A percentile compares a stretch with the other conserved stretches of the same genome.
Evolutionary conservation across 192 early-diverging fungal genomes (phyloP).

Genomic region (Backusella tarrabulga): DNA sequence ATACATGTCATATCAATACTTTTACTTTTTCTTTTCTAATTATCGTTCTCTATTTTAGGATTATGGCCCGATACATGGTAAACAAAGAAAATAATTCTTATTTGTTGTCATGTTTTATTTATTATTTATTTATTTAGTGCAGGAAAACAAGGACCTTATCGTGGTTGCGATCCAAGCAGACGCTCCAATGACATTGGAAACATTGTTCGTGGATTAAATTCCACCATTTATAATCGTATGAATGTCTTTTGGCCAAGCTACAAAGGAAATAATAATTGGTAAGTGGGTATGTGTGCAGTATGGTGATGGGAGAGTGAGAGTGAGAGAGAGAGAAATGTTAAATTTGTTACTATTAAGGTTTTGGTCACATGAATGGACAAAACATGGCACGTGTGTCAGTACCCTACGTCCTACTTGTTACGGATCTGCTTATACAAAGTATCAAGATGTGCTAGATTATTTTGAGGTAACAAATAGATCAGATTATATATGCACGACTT

Average conservation of each 20-base stretch:
- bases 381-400: slow-evolving; percentile 49
- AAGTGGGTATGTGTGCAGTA: not conserved
- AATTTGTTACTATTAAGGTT: slow-evolving; percentile 19
- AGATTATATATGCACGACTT: slow-evolving; percentile 19
- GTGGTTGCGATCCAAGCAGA: slow-evolving; percentile 67
- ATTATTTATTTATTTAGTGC: slow-evolving; percentile 20
- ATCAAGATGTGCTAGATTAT: slow-evolving; percentile 41
- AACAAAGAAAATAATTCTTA: not conserved
- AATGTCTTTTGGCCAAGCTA: slow-evolving; percentile 52
- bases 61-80: slow-evolving; percentile 45
- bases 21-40: not conserved
- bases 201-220: slow-evolving; percentile 38
- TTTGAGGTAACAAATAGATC: slow-evolving; percentile 23
- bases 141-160: slow-evolving; percentile 36
- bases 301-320: not conserved
- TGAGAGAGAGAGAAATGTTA: not conserved
- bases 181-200: slow-evolving; percentile 53
- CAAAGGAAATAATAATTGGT: slow-evolving; percentile 70
- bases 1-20: not conserved
- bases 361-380: slow-evolving; percentile 54
- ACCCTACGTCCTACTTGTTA: slow-evolving; percentile 42
- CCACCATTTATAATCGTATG: slow-evolving; percentile 32
- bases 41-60: not conserved
- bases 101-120: not conserved
- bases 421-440: slow-evolving; percentile 33